Base-by-base conservation (phyloP, 345 rosid species). In the Dimocarpus longan region DNA sequence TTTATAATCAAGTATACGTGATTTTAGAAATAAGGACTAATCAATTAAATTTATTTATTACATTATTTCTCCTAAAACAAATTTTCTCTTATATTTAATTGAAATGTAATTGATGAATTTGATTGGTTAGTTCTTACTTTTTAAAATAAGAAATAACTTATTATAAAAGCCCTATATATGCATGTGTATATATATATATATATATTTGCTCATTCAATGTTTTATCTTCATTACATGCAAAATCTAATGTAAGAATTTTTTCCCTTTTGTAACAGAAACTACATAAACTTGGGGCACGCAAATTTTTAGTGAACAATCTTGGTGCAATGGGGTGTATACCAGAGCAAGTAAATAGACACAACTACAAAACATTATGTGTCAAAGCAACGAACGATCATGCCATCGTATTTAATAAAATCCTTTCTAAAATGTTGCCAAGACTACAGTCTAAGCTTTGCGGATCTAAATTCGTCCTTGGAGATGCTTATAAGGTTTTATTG, bases 281-380 rank as follows among this genome's bases (percentile, higher is more conserved):
- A 13, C 68, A 56, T 42, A 46, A 21, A 12, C 79, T 68, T 56
- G 67, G 73, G 18, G 73, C 79, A 21, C 56, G 57, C 24, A 76
- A 76, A 40, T 76, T 76, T 40, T 3, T 76, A 26, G 79, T 76
- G 54, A 39, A 56, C 73, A 68, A 69, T 19, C 56, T 8, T 6
- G 26, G 54, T 8, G 66, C 79, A 10, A 1, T 76, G 40, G 79
- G 73, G 12, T 76, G 73, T 46, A 19, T 13, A 16, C 79, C 67
- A 3, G 28, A 12, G 12, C 28, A 12, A 32, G 24, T 56, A 48
- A 60, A 42, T 10, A 8, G 11, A 12, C 9, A 16, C n/a, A 19
- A 76, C 0, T 66, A 21, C 18, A 54, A 9, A 0, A 26, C 54
- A 13, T 39, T 28, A 26, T 76, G 79, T 56, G 73, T 54, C 0